These are phyloP conservation scores for Encephalitozoon romaleae DNA, from an alignment of 371 early-diverging fungal genomes.

Conservation along the genomic window DNA sequence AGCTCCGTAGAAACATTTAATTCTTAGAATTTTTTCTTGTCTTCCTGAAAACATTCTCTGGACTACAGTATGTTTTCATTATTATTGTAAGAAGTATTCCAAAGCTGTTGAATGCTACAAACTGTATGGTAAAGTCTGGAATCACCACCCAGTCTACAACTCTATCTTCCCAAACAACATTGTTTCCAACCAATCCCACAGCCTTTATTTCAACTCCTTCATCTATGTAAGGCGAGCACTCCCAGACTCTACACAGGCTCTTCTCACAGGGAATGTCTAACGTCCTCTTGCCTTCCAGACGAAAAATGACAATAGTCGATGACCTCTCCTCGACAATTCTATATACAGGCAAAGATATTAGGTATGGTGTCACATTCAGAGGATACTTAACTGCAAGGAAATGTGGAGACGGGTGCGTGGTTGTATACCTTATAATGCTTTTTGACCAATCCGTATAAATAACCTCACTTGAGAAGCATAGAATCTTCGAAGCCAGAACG, in stretches of 20 bases:
- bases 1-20: neutral
- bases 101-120: constrained; percentile 5
- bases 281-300: neutral
- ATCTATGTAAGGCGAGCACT: constrained; percentile 2
- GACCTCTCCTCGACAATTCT: neutral
- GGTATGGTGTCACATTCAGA: neutral
- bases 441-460: neutral
- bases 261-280: neutral
- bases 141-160: constrained; percentile 13
- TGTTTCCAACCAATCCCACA: neutral
- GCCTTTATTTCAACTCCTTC: neutral
- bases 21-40: neutral
- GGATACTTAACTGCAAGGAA: neutral
- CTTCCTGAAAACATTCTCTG: neutral
- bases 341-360: neutral
- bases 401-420: neutral
- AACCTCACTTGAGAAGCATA: neutral
- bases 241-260: neutral
- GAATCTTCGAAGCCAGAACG: neutral
- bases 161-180: neutral
- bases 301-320: neutral
- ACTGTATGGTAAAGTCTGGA: constrained; percentile 21
- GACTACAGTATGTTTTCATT: constrained; percentile 6
- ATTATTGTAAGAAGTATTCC: constrained; percentile 17
- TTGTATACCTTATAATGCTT: neutral